Evolutionary conservation across 2,329 filamentous ascomycete species (phyloP).

Genomic region (Fusarium piperis): DNA sequence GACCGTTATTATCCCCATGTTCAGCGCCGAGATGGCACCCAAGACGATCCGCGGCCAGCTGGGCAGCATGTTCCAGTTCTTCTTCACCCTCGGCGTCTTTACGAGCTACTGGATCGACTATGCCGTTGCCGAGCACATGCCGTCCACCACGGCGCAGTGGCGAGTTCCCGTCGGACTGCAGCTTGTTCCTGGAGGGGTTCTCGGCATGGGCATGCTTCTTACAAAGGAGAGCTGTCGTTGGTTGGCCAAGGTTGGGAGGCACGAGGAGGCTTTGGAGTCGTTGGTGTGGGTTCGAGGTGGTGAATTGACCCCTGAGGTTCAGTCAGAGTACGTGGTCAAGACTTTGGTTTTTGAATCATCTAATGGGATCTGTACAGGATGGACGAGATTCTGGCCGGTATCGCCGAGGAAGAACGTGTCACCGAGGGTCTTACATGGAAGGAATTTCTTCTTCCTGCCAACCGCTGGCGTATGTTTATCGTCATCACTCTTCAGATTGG

Average conservation of each 20-base stretch:
- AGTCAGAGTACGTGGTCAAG: slow-evolving; percentile 44
- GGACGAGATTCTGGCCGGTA: slow-evolving; percentile 54
- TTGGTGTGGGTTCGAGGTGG: slow-evolving; percentile 63
- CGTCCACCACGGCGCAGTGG: slow-evolving; percentile 56
- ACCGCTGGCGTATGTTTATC: slow-evolving; percentile 58
- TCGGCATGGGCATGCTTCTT: slow-evolving; percentile 59
- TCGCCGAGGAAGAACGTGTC: slow-evolving; percentile 56
- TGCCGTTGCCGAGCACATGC: slow-evolving; percentile 53
- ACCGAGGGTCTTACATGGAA: slow-evolving; percentile 58
- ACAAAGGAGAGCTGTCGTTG: slow-evolving; percentile 59
- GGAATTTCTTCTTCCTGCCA: slow-evolving; percentile 56
- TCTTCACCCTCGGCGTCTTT: slow-evolving; percentile 55
- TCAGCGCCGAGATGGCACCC: slow-evolving; percentile 57
- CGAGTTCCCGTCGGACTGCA: slow-evolving; percentile 60
- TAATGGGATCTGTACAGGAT: slow-evolving; percentile 40
- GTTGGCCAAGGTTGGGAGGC: slow-evolving; percentile 56
- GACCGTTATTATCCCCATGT: slow-evolving; percentile 57
- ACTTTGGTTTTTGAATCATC: not conserved
- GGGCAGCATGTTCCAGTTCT: slow-evolving; percentile 56
- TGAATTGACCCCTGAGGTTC: slow-evolving; percentile 46
- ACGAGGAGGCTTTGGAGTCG: slow-evolving; percentile 57
- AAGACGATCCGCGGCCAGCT: slow-evolving; percentile 56
- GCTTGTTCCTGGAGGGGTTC: slow-evolving; percentile 57
- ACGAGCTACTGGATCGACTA: slow-evolving; percentile 59
- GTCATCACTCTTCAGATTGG: slow-evolving; percentile 61